These are phyloP conservation scores for Solanum hybrid DNA, from an alignment of 305 asterid species.

Conservation along the genomic window DNA sequence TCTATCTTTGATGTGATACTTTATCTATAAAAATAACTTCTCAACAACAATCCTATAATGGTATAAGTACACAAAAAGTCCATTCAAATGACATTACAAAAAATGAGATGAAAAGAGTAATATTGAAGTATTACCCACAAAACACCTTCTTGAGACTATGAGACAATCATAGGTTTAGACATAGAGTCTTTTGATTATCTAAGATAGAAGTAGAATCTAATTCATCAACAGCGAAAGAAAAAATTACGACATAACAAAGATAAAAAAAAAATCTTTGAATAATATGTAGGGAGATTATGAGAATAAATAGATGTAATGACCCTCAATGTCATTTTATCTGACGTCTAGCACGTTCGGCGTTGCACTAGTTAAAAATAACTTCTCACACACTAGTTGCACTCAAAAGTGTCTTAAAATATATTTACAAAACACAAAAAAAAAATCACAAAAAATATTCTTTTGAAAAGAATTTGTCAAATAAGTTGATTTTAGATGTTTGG, in stretches of 20 bases:
- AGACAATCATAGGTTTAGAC: not conserved
- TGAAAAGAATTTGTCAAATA: too few species aligned
- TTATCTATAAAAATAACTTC: not conserved
- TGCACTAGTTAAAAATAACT: too few species aligned
- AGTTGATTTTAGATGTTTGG: too few species aligned
- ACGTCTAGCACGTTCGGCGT: too few species aligned
- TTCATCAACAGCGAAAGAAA: not conserved
- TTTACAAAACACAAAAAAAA: too few species aligned
- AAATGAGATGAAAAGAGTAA: not conserved
- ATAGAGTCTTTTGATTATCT: not conserved
- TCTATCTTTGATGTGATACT: not conserved
- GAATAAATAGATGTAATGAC: not conserved
- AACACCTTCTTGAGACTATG: not conserved
- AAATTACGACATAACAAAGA: not conserved
- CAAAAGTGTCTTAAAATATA: too few species aligned
- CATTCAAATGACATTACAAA: not conserved
- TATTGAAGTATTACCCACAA: not conserved
- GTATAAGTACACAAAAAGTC: not conserved
- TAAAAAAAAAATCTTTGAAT: not conserved
- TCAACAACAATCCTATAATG: not conserved
- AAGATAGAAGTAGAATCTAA: not conserved
- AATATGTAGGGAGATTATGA: not conserved
- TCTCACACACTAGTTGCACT: too few species aligned
- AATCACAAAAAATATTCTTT: too few species aligned
- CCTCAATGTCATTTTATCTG: too few species aligned